Base-by-base conservation (phyloP, 129 eudicot genomes). In the Pittosporum tobira region DNA sequence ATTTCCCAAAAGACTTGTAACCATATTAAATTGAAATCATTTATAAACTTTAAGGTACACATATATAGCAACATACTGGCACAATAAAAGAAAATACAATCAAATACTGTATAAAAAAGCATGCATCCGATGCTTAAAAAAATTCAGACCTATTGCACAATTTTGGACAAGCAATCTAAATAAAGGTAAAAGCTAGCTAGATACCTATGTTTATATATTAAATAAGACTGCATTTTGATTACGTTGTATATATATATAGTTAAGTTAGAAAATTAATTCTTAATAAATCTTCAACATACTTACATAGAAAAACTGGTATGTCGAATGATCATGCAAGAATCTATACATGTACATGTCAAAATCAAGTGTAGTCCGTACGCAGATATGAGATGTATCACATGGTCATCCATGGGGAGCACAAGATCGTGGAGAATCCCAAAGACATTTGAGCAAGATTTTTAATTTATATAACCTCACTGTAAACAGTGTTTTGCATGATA, bases 391-490 rank as follows among this genome's bases (percentile, higher is more conserved):
- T 46, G 38, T 47, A 63, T 55, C 56, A 43, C 62, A 67, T 67
- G 61, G 60, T 36, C 58, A 65, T 61, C 65, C 68, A 60, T 59
- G 73, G 78, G 78, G 73, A 15, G 63, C 78, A 66, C 51, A 51
- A 59, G 40, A 73, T 73, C 78, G 34, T 60, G 68, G 60, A 38
- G 64, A 73, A 73, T 73, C 78, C 67, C 54, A 67, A 73, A 66
- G 64, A 61, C 56, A 14, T 64, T 48, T 48, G 57, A 45, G 29
- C 57, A 61, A 61, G 27, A 31, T 12, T 57, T 48, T 48, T 48
- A n/a, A 63, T 47, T 63, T 47, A 62, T 5, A 13, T 30, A 73
- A 69, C 36, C 34, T 36, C 18, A 52, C 26, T 0, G 10, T 56
- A 28, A 66, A 59, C 73, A 67, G 73, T 66, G 65, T 52, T 66